A percentile compares a stretch with the other conserved stretches of the same genome.
These are phyloP conservation scores for Exophiala sp. DNA, from an alignment of 2,329 filamentous ascomycete genomes.

Conservation along the genomic window DNA sequence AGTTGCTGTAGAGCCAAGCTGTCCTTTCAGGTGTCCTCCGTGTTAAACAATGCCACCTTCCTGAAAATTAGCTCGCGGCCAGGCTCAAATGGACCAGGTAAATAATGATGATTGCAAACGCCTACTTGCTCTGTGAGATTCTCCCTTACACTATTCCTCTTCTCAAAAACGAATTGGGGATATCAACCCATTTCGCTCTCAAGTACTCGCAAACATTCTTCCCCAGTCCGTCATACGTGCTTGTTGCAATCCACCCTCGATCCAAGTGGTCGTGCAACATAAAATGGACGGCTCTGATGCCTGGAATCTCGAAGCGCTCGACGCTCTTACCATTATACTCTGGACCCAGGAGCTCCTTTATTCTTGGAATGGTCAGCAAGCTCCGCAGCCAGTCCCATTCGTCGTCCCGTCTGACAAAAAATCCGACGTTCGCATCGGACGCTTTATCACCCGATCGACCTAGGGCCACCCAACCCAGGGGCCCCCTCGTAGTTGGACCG, in stretches of 20 bases:
- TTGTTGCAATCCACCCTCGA: slow-evolving; percentile 7
- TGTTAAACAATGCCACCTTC: too few species aligned
- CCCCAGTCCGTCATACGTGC: slow-evolving; percentile 15
- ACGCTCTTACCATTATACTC: slow-evolving; percentile 12
- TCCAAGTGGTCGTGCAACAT: slow-evolving; percentile 22
- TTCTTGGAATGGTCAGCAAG: slow-evolving; percentile 37
- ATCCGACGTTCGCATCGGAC: slow-evolving; percentile 39
- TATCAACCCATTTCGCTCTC: slow-evolving; percentile 18
- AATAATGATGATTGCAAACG: too few species aligned
- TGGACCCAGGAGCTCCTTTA: slow-evolving; percentile 28
- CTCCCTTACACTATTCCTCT: too few species aligned
- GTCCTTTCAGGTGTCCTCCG: too few species aligned
- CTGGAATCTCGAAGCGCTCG: slow-evolving; percentile 16
- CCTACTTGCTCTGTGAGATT: too few species aligned
- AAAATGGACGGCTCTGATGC: slow-evolving; percentile 19
- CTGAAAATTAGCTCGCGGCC: too few species aligned
- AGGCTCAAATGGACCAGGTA: too few species aligned
- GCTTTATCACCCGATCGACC: slow-evolving; percentile 42
- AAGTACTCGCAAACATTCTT: slow-evolving; percentile 23
- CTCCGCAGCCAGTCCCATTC: slow-evolving; percentile 35
- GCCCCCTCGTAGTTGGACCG: slow-evolving; percentile 31
- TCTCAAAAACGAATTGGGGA: neutral
- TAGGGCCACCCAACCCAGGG: slow-evolving; percentile 41
- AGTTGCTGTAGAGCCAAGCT: too few species aligned
- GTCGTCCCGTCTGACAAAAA: slow-evolving; percentile 30